Conservation (phyloP, 2,329 filamentous ascomycete genomes). For the Alternaria longipes region DNA sequence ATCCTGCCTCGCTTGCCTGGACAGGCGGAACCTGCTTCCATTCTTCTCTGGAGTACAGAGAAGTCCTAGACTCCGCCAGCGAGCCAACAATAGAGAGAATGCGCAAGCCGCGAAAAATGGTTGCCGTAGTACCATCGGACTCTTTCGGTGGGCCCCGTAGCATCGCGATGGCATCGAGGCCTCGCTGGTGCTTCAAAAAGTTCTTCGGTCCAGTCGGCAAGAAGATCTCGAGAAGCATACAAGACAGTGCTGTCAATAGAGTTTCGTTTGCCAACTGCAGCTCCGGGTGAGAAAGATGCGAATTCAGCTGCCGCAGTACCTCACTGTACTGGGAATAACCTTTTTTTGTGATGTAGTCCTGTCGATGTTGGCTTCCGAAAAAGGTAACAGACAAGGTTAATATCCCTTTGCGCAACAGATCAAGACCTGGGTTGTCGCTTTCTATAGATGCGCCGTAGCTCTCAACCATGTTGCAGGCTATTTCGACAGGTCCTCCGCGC, state of each 20-base stretch:
- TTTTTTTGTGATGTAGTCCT: conserved; percentile 25
- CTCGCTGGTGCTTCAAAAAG: conserved; percentile 40
- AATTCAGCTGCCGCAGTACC: conserved; percentile 37
- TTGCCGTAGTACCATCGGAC: conserved; percentile 15
- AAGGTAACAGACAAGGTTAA: conserved; percentile 37
- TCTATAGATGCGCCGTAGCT: not conserved
- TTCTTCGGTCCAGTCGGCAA: conserved; percentile 38
- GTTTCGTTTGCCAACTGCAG: conserved; percentile 37
- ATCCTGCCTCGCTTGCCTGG: conserved; percentile 17
- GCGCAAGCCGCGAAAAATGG: conserved; percentile 32
- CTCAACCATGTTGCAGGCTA: conserved; percentile 37
- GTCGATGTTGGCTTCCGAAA: conserved; percentile 38
- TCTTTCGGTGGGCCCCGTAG: conserved; percentile 33
- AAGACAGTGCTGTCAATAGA: conserved; percentile 35
- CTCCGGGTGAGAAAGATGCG: conserved; percentile 24
- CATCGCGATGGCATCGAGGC: conserved; percentile 39
- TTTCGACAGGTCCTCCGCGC: conserved; percentile 35
- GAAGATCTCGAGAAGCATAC: conserved; percentile 42
- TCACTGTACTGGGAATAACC: conserved; percentile 38
- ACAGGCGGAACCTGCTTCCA: conserved; percentile 34
- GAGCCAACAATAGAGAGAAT: conserved; percentile 37
- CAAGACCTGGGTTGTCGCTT: conserved; percentile 22
- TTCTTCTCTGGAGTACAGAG: conserved; percentile 32
- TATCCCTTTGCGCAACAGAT: conserved; percentile 34
- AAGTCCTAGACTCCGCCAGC: conserved; percentile 27